Evolutionary conservation across 768 basidiomycete species (phyloP), one percentile per base, ranked within the genome.

Genomic region (Lentinula lateritia): DNA sequence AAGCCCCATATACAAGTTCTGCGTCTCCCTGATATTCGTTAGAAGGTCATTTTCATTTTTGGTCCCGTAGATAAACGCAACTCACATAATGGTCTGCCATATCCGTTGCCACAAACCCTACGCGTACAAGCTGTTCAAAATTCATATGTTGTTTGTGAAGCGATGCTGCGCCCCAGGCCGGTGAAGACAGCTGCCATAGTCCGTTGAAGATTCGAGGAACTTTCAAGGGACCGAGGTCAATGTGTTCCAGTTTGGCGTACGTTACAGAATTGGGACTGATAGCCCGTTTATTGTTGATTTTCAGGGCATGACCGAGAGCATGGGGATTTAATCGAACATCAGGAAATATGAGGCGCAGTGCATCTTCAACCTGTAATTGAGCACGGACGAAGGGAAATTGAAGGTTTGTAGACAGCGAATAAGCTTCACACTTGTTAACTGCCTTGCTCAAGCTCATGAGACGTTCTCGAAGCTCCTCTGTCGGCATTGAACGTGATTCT

Each of bases 101-200:
- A 36, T 65, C 64, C 23, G 64, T 61, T n/a, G 64, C 64, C 15
- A 61, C 38, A 35, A 65, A 58, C 2, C 64, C 64, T 28, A 46
- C 18, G 13, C 53, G 18, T 13, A 65, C 46, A 4, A 63, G 43
- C 45, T 58, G 50, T 42, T 28, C 55, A 16, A 65, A 50, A 5
- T 58, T 58, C 1, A 8, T 16, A 35, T 61, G 43, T 12, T 61
- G 59, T 41, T 58, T 63, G 48, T 57, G 8, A n/a, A 52, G 54
- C 10, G 64, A 63, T 0, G 83, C 81, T 57, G 77, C 79, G 8
- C 84, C 84, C 84, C 84, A 86, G 2, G 85, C 83, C 7, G 80
- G 80, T 64, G 81, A 82, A 39, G 85, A 84, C 57, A 86, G 76
- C 50, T 86, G 85, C 84, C 85, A 86, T 5, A 86, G 77, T 32